Conservation (phyloP, 495 filamentous ascomycete genomes). For the Aspergillus biplanus region DNA sequence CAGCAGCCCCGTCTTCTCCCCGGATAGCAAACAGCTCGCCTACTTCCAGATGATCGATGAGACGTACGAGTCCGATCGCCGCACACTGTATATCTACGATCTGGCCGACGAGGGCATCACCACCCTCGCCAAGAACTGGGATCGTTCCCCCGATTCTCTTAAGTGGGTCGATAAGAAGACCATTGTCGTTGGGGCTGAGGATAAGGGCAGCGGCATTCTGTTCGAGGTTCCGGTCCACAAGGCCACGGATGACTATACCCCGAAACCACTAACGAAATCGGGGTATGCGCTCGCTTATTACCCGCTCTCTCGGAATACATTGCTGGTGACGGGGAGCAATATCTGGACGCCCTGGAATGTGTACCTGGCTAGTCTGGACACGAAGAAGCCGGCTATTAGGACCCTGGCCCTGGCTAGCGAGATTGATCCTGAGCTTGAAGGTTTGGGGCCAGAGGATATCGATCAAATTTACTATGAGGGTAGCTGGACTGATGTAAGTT, state of each 20-base stretch:
- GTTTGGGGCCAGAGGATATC: constrained; percentile 35
- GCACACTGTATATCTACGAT: constrained; percentile 40
- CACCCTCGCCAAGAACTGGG: constrained; percentile 43
- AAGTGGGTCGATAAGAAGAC: constrained; percentile 42
- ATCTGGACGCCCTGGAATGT: constrained; percentile 41
- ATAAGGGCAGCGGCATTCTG: constrained; percentile 32
- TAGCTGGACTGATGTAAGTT: constrained; percentile 40
- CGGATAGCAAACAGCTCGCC: constrained; percentile 39
- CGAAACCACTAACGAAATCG: constrained; percentile 35
- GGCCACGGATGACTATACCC: constrained; percentile 32
- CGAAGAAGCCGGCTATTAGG: constrained; percentile 30
- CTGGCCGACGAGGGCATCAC: constrained; percentile 34
- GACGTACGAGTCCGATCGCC: constrained; percentile 42
- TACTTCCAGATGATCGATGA: constrained; percentile 48
- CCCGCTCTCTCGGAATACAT: constrained; percentile 34
- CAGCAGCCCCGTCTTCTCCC: constrained; percentile 41
- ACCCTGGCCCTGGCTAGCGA: constrained; percentile 37
- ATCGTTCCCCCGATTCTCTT: constrained; percentile 38
- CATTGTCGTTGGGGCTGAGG: constrained; percentile 38
- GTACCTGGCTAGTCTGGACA: constrained; percentile 34
- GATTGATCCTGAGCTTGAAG: constrained; percentile 39
- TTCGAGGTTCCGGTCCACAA: constrained; percentile 38
- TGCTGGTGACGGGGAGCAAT: constrained; percentile 39
- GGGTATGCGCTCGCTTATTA: constrained; percentile 33
- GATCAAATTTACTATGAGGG: constrained; percentile 43